phyloP scores from a whole-genome alignment of 148 eudicot genomes.

The Camellia lanceoleosa region DNA sequence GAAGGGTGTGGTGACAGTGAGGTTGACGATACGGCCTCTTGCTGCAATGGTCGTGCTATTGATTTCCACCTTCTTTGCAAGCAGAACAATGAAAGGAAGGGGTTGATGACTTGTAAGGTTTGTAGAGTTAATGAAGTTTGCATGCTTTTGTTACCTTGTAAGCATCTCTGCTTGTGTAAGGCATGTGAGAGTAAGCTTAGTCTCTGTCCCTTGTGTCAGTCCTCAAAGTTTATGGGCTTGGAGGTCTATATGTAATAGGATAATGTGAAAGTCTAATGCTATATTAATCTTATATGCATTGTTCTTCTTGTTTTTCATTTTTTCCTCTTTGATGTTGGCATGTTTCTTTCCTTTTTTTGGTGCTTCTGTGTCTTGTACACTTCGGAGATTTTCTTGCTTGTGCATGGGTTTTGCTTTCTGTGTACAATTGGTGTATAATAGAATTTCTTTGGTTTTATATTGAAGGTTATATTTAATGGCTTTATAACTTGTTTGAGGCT shows the following conservation, averaged over 20 bases:
- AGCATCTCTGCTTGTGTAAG: constrained; percentile 66
- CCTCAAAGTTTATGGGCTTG: constrained; percentile 46
- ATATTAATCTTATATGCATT: neutral
- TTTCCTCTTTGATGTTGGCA: neutral
- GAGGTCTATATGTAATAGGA: constrained; percentile 51
- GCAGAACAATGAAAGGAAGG: constrained; percentile 33
- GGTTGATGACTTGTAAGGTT: constrained; percentile 50
- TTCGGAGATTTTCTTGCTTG: neutral
- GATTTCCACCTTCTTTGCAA: constrained; percentile 51
- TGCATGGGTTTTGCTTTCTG: constrained; percentile 1
- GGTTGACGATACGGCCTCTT: constrained; percentile 62
- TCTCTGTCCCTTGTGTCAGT: constrained; percentile 54
- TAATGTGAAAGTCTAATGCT: constrained; percentile 7
- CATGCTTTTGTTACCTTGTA: constrained; percentile 71
- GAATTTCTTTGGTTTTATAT: neutral
- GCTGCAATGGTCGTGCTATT: constrained; percentile 52
- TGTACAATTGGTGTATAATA: neutral
- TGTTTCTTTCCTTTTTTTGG: neutral
- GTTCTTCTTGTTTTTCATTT: neutral
- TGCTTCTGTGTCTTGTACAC: neutral
- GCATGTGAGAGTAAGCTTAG: constrained; percentile 59
- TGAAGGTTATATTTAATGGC: neutral
- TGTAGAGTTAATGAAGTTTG: constrained; percentile 49
- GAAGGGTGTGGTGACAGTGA: constrained; percentile 78
- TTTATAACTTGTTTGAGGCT: neutral